Evolutionary conservation across 345 rosid genomes (phyloP), one percentile per base, ranked within the genome.

Genomic region (Mallotus nudiflorus): DNA sequence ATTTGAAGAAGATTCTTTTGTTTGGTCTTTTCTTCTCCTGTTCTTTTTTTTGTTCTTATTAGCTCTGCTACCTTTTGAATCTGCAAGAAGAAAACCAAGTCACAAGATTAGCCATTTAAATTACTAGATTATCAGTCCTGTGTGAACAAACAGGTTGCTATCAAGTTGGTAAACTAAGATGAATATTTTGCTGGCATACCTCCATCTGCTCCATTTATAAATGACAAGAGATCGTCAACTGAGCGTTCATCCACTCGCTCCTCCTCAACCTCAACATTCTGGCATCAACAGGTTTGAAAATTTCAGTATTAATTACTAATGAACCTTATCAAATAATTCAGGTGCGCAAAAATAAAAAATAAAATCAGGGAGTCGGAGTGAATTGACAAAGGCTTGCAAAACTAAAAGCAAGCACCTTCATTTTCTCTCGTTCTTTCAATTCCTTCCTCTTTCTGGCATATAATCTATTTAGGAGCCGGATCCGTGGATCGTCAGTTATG

Each of bases 361-460:
- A 46, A 16, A 46, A 12, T 3, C 11, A 33, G 49, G 39, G 1
- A 25, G 14, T n/a, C 18, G 22, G 5, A 8, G n/a, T 3, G 59
- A 15, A 28, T 25, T 19, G 4, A 8, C 12, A 14, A 52, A 27
- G 57, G 22, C 24, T 37, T 42, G 40, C 28, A 45, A 69, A 40
- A 25, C 20, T 6, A 56, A 52, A 67, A 52, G 45, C 24, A 44
- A 53, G 50, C 74, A 92, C 98, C 97, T 89, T 91, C 73, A 79
- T 54, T 77, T 80, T 89, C 81, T 91, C 87, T 73, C 86, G 81
- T 72, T 91, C 98, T 83, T 83, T 87, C 59, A 91, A 75, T 68
- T 93, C 98, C 75, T 82, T 93, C 81, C 97, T 86, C 80, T 85
- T 93, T 75, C 86, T 87, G 61, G 96, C 98, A 77, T 91, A 86